These are phyloP conservation scores for Colletotrichum euphorbiae DNA, from an alignment of 2,329 filamentous ascomycete species.

Conservation along the genomic window DNA sequence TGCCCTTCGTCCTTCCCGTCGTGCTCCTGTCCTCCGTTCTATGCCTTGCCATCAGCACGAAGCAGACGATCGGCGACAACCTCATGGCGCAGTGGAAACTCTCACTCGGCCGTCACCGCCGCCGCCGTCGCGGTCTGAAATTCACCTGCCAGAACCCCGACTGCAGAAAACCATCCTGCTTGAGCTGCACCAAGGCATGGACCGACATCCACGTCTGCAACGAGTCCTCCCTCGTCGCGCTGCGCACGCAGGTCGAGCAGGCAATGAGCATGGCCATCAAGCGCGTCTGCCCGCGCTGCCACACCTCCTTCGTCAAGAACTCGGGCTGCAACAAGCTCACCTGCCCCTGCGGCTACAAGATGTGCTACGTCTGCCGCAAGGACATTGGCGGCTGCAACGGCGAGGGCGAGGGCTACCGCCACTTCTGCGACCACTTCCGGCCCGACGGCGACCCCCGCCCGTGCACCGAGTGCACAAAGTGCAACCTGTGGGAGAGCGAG, in stretches of 20 bases:
- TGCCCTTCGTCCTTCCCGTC: conserved; percentile 68
- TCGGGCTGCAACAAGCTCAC: conserved; percentile 97
- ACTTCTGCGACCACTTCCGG: conserved; percentile 97
- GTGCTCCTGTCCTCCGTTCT: conserved; percentile 60
- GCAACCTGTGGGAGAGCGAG: conserved; percentile 83
- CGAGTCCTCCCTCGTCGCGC: conserved; percentile 82
- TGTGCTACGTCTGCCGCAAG: conserved; percentile 96
- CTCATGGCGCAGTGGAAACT: conserved; percentile 62
- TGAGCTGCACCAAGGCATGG: conserved; percentile 86
- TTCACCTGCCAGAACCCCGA: conserved; percentile 80
- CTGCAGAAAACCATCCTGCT: conserved; percentile 80
- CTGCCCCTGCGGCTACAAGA: conserved; percentile 94
- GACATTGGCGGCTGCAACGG: conserved; percentile 66
- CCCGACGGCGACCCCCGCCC: conserved; percentile 77
- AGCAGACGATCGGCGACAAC: conserved; percentile 55
- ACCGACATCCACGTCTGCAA: conserved; percentile 90
- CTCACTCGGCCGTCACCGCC: conserved; percentile 75
- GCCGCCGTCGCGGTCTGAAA: conserved; percentile 77
- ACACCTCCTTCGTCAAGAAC: conserved; percentile 91
- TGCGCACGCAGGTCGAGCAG: conserved; percentile 90
- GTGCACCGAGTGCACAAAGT: conserved; percentile 84
- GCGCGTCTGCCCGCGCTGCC: conserved; percentile 91
- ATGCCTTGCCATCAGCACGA: conserved; percentile 57
- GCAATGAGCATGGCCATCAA: conserved; percentile 95
- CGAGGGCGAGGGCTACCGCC: conserved; percentile 79